These are phyloP conservation scores for Brassica carinata DNA, from an alignment of 345 rosid genomes.

Conservation along the genomic window DNA sequence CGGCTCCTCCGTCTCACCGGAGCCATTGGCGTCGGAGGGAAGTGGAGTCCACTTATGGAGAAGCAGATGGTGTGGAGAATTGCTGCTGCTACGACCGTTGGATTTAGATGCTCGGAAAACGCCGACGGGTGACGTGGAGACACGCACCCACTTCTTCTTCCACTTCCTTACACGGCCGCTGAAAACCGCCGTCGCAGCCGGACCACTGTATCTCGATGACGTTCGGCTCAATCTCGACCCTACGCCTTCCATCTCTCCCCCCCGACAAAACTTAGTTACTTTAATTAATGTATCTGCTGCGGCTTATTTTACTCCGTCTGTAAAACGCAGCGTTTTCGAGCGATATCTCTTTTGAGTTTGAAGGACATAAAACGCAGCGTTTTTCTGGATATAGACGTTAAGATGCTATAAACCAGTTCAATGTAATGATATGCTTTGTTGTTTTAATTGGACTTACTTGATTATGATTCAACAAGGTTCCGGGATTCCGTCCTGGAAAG, in stretches of 20 bases:
- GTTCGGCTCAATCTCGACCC: conserved; percentile 87
- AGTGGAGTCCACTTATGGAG: conserved; percentile 97
- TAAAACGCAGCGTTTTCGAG: conserved; percentile 9
- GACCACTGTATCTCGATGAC: conserved; percentile 71
- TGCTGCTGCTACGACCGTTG: conserved; percentile 47
- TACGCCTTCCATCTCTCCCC: conserved; percentile 67
- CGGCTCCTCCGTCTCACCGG: conserved; percentile 62
- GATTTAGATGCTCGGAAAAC: conserved; percentile 47
- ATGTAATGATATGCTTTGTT: neutral
- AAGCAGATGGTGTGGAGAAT: conserved; percentile 54
- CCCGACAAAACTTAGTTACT: conserved; percentile 18
- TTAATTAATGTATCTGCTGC: neutral
- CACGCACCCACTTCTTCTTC: conserved; percentile 99
- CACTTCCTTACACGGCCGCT: conserved; percentile 93
- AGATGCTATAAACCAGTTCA: neutral
- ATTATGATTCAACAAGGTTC: conserved; percentile 47
- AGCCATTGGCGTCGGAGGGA: conserved; percentile 41
- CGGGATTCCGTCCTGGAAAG: conserved; percentile 85
- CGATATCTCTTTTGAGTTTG: neutral
- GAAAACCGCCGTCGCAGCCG: conserved; percentile 68
- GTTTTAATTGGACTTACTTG: too few relatives aligned
- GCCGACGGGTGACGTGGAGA: conserved; percentile 49
- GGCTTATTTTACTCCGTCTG: neutral
- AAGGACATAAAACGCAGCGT: too few relatives aligned
- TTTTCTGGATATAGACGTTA: too few relatives aligned